Base-by-base conservation (phyloP, 352 stramenopile species). In the Pythium angustatum region DNA sequence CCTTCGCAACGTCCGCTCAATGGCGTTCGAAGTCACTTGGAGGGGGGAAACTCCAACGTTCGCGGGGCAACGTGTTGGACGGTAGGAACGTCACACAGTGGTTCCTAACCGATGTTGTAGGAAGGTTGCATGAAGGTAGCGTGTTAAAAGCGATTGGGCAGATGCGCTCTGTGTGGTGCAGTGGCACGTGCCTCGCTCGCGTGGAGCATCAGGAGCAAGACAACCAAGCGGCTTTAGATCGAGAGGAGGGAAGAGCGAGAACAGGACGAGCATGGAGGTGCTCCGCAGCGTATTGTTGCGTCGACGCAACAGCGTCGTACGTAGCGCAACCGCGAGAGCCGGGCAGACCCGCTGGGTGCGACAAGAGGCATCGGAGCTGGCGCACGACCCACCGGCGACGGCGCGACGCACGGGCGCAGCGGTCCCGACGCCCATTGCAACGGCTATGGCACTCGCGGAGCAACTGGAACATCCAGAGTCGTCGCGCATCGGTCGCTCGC, bases 381-480 rank as follows among this genome's bases (percentile, higher is more conserved):
- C 28, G 40, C n/a, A 40, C 8, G n/a, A 41, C 22, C 19, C 45
- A 19, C 27, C 17, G 7, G 36, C 30, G 14, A 24, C 26, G 14
- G 1, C 47, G 22, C 26, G 40, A 33, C 17, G 9, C 47, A 11
- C 17, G 27, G 24, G 12, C 14, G 34, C 31, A 0, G 26, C 40
- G 2, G 44, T 69, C 31, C 66, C 66, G 15, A 62, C 66, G 50
- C 66, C 66, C 7, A 73, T 73, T 47, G 60, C 56, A 3, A 66
- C 66, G n/a, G 66, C 66, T 11, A 73, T 73, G 59, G 59, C 66
- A 27, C 56, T 73, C 12, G 66, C 51, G 1, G 48, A 69, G 31
- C 59, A 64, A 49, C 52, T 73, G n/a, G 66, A 73, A 27, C 34
- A 65, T 28, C 60, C 54, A 7, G 30, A 52, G 54, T 47, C 50